phyloP scores from a whole-genome alignment of 2,329 filamentous ascomycete species.

The Alternaria triticina region DNA sequence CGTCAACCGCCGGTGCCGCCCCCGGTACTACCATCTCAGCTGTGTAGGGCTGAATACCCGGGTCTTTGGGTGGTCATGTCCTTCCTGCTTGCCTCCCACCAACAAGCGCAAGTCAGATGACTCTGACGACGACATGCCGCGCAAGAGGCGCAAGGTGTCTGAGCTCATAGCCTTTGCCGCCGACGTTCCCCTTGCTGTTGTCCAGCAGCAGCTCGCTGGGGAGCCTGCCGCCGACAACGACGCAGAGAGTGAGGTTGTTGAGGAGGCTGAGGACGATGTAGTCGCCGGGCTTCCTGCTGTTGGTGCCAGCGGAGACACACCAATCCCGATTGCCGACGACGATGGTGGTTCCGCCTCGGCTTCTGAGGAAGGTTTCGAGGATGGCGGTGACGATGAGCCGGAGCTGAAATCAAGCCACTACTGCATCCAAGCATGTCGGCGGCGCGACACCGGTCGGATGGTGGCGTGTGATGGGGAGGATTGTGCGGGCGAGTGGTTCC shows the following conservation, averaged over 20 bases:
- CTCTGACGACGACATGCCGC: background rate
- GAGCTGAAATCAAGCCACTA: background rate
- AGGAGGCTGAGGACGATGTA: background rate
- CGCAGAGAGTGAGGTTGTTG: background rate
- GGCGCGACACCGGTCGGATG: background rate
- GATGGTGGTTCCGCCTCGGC: background rate
- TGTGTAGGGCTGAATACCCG: background rate
- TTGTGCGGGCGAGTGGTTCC: conserved; percentile 1
- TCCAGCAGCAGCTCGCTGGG: background rate
- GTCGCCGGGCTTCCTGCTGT: background rate
- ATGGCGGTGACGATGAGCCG: background rate
- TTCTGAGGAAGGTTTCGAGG: background rate
- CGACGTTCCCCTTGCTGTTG: background rate
- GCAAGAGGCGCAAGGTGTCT: background rate
- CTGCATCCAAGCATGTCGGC: background rate
- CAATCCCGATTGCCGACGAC: background rate
- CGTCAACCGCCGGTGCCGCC: background rate
- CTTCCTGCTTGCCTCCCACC: background rate
- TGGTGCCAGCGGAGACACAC: background rate
- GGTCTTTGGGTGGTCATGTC: background rate
- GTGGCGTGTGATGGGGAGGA: conserved; percentile 2
- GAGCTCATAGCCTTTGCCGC: background rate
- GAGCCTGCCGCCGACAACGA: background rate
- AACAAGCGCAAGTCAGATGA: background rate
- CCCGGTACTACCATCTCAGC: conserved; percentile 1